These are phyloP conservation scores for Amanita phalloides DNA, from an alignment of 768 basidiomycete genomes.

Conservation along the genomic window DNA sequence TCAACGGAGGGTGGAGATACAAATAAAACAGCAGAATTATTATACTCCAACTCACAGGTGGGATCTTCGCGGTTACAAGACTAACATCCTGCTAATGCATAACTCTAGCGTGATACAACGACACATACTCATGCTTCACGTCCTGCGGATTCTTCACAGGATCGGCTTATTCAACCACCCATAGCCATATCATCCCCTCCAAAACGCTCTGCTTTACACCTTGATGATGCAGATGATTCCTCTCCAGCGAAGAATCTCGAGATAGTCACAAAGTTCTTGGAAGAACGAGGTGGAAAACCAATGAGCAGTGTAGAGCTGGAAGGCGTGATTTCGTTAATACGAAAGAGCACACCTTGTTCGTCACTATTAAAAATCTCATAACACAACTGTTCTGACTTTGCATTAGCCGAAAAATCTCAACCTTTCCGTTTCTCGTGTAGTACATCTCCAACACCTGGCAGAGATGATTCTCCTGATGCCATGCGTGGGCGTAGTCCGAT, in stretches of 20 bases:
- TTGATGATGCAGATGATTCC: constrained; percentile 13
- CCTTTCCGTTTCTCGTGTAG: constrained; percentile 56
- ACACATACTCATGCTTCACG: not conserved
- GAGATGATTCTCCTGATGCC: constrained; percentile 23
- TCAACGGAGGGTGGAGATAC: not conserved
- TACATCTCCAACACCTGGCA: constrained; percentile 27
- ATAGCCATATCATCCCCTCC: not conserved
- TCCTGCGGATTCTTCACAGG: constrained; percentile 1
- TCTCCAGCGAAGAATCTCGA: constrained; percentile 35
- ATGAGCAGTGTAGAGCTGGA: constrained; percentile 43
- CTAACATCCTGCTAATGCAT: not conserved
- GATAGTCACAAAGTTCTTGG: constrained; percentile 36
- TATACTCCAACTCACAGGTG: not conserved
- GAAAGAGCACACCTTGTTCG: constrained; percentile 39
- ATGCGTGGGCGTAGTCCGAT: constrained; percentile 10
- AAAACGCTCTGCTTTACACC: constrained; percentile 4
- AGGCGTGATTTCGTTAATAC: constrained; percentile 43
- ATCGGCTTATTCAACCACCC: constrained; percentile 3
- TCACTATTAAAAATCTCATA: constrained; percentile 1
- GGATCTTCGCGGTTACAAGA: not conserved
- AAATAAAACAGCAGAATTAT: not conserved
- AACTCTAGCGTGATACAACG: not conserved
- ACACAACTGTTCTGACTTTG: not conserved
- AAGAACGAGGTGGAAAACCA: constrained; percentile 32
- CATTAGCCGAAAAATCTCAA: constrained; percentile 26